Base-by-base conservation (phyloP, 129 eudicot species). In the Escallonia rubra region DNA sequence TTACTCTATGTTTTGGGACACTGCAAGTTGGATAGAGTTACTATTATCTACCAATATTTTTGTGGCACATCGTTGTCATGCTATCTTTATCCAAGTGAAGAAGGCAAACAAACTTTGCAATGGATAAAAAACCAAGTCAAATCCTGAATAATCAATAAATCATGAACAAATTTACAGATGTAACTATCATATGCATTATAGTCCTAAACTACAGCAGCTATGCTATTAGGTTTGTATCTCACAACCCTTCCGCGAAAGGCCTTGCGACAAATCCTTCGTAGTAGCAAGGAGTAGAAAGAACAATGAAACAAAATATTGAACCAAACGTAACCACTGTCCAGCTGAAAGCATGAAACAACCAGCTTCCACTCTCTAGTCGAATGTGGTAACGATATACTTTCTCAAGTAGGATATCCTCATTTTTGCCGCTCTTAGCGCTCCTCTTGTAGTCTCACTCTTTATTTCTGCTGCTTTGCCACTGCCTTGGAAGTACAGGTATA, bases 401-500 rank as follows among this genome's bases (percentile, higher is more conserved):
- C 1, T 39, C 63, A 58, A 11, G 41, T 34, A n/a, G 54, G 10
- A 41, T 14, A 39, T 63, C 34, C 44, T 82, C 61, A 76, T n/a
- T 78, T 44, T 51, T n/a, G 90, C 86, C n/a, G 85, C 79, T 65
- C 84, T 74, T 60, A 78, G 41, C 14, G 89, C 96, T 3, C 91
- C 82, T 74, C 98, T 72, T 50, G 85, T 87, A 44, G 81, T 83
- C 13, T 78, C 89, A 23, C 88, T 88, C 65, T 82, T 94, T 94
- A 94, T 78, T 72, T 94, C 90, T 1, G 95, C 90, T 0, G 90
- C 97, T 80, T 69, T 66, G 7, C 99, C 97, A 15, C 93, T 94
- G 49, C 97, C 97, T 12, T 96, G 86, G 90, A 94, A 94, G 56
- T 94, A 89, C 97, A 89, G 89, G 74, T 89, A 87, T 63, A 89